A percentile compares a stretch with the other conserved stretches of the same genome.
Conservation (phyloP, 805 yeast genomes). For the Cyberlindnera maritima region DNA sequence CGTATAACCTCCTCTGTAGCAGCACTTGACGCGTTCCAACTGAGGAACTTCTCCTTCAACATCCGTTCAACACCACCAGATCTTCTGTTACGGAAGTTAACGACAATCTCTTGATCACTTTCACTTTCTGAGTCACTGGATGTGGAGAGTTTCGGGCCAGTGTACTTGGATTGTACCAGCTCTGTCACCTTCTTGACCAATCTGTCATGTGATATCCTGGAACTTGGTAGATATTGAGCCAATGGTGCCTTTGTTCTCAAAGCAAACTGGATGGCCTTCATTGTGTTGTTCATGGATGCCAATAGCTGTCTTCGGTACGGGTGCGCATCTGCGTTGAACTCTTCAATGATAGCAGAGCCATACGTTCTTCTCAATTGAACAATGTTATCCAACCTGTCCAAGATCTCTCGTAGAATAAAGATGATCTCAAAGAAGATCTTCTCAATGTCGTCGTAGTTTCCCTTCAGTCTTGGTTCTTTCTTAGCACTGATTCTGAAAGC, state of each 20-base stretch:
- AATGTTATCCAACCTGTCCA: constrained; percentile 46
- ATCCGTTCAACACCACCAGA: constrained; percentile 19
- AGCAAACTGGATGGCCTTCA: constrained; percentile 44
- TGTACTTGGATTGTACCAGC: constrained; percentile 31
- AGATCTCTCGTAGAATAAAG: constrained; percentile 42
- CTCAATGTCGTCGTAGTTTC: constrained; percentile 38
- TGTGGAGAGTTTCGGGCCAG: neutral
- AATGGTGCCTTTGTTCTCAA: constrained; percentile 43
- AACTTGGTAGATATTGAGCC: constrained; percentile 50
- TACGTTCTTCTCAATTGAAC: constrained; percentile 39
- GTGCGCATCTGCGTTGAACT: constrained; percentile 36
- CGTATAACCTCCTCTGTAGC: constrained; percentile 49
- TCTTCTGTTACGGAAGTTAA: constrained; percentile 13
- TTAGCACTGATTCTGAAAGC: constrained; percentile 38
- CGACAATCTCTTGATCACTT: constrained; percentile 24
- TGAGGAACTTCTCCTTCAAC: constrained; percentile 38
- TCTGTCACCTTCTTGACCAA: constrained; percentile 42
- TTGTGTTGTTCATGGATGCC: constrained; percentile 37
- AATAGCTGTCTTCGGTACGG: constrained; percentile 44
- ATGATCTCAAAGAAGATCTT: constrained; percentile 43
- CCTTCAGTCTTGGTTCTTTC: constrained; percentile 49
- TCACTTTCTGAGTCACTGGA: constrained; percentile 17
- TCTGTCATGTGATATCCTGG: constrained; percentile 45
- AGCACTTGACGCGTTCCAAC: constrained; percentile 52
- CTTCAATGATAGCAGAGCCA: constrained; percentile 47